phyloP scores from a whole-genome alignment of 345 rosid species.

The Conringia planisiliqua region DNA sequence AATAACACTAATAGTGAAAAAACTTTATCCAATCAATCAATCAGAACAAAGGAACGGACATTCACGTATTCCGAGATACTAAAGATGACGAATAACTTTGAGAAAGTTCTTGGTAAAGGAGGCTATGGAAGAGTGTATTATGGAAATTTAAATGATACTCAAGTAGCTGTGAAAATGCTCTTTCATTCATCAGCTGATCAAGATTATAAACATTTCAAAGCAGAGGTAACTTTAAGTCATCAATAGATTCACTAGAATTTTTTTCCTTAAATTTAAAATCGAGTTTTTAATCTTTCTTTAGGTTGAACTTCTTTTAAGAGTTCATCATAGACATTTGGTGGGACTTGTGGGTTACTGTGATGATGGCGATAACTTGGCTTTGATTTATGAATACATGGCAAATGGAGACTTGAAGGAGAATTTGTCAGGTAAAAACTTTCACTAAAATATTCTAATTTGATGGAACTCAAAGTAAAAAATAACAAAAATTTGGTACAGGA shows the following conservation, averaged over 20 bases:
- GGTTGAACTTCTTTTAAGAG: constrained; percentile 34
- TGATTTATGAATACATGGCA: constrained; percentile 60
- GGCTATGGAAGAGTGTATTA: constrained; percentile 33
- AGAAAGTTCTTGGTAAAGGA: constrained; percentile 36
- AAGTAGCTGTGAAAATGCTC: constrained; percentile 41
- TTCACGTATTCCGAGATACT: constrained; percentile 30
- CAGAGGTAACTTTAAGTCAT: constrained; percentile 23
- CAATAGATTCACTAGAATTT: not conserved
- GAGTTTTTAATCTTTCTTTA: not conserved
- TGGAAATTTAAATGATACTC: constrained; percentile 24
- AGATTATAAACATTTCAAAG: constrained; percentile 35
- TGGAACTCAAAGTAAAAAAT: not conserved
- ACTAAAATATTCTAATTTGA: not conserved
- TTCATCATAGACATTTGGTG: constrained; percentile 42
- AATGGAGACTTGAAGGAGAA: constrained; percentile 47
- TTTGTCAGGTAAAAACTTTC: constrained; percentile 28
- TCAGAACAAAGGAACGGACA: not conserved
- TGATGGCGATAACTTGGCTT: constrained; percentile 42
- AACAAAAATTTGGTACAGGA: not conserved
- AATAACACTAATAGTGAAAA: not conserved
- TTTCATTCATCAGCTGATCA: constrained; percentile 32
- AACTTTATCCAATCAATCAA: constrained; percentile 4
- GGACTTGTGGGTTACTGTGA: constrained; percentile 54
- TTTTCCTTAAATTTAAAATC: not conserved
- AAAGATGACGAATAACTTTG: constrained; percentile 30